Conservation (phyloP, 2,329 filamentous ascomycete genomes). For the Bipolaris gigantea region DNA sequence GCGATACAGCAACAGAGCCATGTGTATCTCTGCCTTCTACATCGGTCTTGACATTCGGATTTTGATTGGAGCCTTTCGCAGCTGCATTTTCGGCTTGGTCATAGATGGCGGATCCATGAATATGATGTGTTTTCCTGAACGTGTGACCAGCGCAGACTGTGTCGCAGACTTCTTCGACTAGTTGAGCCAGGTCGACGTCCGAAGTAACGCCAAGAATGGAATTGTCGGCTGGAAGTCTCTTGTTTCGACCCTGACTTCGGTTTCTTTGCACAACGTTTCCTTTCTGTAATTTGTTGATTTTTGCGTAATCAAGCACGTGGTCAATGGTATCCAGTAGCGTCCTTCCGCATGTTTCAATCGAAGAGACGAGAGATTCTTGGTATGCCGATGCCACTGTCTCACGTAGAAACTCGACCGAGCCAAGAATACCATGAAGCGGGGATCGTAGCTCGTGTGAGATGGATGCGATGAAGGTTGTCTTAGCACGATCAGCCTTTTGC, state of each 20-base stretch:
- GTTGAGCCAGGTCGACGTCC: constrained; percentile 34
- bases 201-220: constrained; percentile 37
- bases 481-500: constrained; percentile 39
- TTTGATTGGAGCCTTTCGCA: constrained; percentile 18
- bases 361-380: constrained; percentile 47
- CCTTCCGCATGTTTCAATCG: constrained; percentile 43
- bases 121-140: constrained; percentile 39
- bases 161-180: constrained; percentile 58
- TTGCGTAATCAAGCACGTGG: constrained; percentile 43
- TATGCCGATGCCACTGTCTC: constrained; percentile 35
- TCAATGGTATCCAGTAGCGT: constrained; percentile 47
- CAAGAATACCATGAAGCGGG: constrained; percentile 63
- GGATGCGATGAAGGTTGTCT: constrained; percentile 48
- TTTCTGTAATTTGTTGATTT: constrained; percentile 42
- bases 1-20: constrained; percentile 31
- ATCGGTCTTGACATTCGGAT: neutral
- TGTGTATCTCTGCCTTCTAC: constrained; percentile 23
- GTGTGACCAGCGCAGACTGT: constrained; percentile 57
- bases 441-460: constrained; percentile 56
- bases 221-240: constrained; percentile 31
- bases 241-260: constrained; percentile 24
- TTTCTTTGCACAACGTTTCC: constrained; percentile 21
- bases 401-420: constrained; percentile 42
- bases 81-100: constrained; percentile 24
- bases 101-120: constrained; percentile 27